Evolutionary conservation across 805 yeast genomes (phyloP).

Genomic region (Schwanniomyces polymorphus): DNA sequence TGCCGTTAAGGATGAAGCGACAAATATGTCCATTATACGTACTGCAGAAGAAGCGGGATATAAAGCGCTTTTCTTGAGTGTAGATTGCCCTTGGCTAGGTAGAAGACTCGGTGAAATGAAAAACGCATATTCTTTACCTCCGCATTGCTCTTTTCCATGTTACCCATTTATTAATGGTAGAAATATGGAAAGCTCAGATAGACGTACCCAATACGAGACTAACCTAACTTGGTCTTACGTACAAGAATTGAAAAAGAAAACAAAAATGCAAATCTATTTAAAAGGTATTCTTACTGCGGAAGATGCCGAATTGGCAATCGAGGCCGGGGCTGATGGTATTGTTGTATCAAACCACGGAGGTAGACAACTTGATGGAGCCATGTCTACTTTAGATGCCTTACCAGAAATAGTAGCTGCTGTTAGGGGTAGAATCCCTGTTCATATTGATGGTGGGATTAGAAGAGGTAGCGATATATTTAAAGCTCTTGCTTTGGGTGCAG

Average conservation of each 20-base stretch:
- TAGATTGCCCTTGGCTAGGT: constrained; percentile 34
- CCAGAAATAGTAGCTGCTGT: constrained; percentile 72
- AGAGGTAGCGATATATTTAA: constrained; percentile 66
- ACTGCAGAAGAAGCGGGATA: constrained; percentile 15
- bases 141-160: not conserved
- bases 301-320: constrained; percentile 72
- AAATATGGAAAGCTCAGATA: constrained; percentile 19
- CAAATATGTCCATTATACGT: not conserved
- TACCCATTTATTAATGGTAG: constrained; percentile 12
- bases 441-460: constrained; percentile 67
- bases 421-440: constrained; percentile 51
- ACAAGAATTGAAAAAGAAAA: constrained; percentile 17
- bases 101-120: constrained; percentile 49
- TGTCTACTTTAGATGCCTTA: constrained; percentile 71
- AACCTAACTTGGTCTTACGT: constrained; percentile 30
- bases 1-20: not conserved
- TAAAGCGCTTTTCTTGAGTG: constrained; percentile 32
- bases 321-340: constrained; percentile 70
- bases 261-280: constrained; percentile 45
- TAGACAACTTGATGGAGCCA: constrained; percentile 77
- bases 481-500: constrained; percentile 68
- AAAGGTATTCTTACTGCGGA: constrained; percentile 83
- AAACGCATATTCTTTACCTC: constrained; percentile 5
- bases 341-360: constrained; percentile 90
- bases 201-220: constrained; percentile 4